Conservation (phyloP, 2,329 filamentous ascomycete genomes). For the Microdochium paspali region DNA sequence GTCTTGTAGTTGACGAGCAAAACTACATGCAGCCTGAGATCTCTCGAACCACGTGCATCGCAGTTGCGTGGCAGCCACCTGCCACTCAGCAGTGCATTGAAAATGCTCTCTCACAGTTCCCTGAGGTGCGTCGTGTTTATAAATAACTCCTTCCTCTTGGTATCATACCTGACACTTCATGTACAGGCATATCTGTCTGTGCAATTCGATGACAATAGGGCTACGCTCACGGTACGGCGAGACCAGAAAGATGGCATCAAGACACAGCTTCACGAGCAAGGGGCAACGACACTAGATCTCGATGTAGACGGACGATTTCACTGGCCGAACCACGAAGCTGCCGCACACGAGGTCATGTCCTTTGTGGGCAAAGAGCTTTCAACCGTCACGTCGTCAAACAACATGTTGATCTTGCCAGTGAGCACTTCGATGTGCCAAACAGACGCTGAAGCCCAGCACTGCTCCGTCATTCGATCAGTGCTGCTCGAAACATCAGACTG, state of each 20-base stretch:
- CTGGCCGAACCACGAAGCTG: background rate
- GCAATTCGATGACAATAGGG: constrained; percentile 23
- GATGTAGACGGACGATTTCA: constrained; percentile 24
- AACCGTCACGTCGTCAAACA: background rate
- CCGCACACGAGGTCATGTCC: background rate
- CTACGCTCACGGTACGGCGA: constrained; percentile 21
- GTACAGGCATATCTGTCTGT: constrained; percentile 25
- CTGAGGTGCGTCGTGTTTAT: constrained; percentile 1
- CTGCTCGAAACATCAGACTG: background rate
- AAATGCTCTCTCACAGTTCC: background rate
- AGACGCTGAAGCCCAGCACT: background rate
- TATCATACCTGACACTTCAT: too few relatives aligned
- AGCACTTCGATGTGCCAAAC: background rate
- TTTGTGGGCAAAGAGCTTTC: background rate
- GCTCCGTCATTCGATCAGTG: background rate
- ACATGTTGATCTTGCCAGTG: background rate
- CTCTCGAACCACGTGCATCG: constrained; percentile 5
- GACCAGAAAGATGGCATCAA: constrained; percentile 7
- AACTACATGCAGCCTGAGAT: constrained; percentile 10
- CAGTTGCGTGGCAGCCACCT: background rate
- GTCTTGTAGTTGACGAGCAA: constrained; percentile 22
- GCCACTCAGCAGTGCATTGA: background rate
- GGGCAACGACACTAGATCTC: constrained; percentile 17
- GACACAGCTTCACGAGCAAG: constrained; percentile 13
- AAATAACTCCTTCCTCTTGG: too few relatives aligned